These are phyloP conservation scores for Ramichloridium luteum DNA, from an alignment of 2,329 filamentous ascomycete species.

Conservation along the genomic window DNA sequence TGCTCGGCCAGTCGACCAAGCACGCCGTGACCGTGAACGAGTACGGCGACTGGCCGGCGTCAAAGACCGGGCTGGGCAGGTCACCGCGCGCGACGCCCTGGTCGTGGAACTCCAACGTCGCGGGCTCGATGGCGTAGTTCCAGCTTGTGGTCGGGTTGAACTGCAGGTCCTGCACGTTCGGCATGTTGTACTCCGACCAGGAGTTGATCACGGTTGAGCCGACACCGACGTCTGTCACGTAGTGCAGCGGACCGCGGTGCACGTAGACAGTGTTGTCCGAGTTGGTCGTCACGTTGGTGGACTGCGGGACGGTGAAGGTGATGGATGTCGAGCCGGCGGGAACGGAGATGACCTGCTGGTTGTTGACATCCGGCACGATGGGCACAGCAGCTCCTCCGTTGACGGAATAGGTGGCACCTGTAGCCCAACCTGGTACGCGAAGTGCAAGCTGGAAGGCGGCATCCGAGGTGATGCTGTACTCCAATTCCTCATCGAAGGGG, in stretches of 20 bases:
- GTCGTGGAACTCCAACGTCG: slow-evolving; percentile 15
- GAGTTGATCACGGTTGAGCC: too few relatives aligned
- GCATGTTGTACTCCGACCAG: slow-evolving; percentile 15
- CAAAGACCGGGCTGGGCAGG: slow-evolving; percentile 25
- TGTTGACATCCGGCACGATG: slow-evolving; percentile 24
- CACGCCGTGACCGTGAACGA: slow-evolving; percentile 24
- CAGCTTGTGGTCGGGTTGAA: slow-evolving; percentile 23
- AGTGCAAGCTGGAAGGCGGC: slow-evolving; percentile 33
- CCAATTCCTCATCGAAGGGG: slow-evolving; percentile 32
- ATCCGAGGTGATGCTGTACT: slow-evolving; percentile 29
- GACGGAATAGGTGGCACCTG: slow-evolving; percentile 11
- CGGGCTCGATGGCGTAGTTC: slow-evolving; percentile 27
- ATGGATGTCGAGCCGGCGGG: slow-evolving; percentile 24
- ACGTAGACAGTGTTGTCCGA: slow-evolving; percentile 29
- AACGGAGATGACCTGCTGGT: slow-evolving; percentile 29
- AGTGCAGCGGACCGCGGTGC: slow-evolving; percentile 26
- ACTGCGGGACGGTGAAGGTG: slow-evolving; percentile 25
- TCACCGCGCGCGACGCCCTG: slow-evolving; percentile 4
- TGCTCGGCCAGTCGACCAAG: slow-evolving; percentile 26
- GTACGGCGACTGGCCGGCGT: slow-evolving; percentile 21
- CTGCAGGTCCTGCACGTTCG: slow-evolving; percentile 16
- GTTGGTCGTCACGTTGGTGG: slow-evolving; percentile 23
- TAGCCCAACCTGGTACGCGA: slow-evolving; percentile 37
- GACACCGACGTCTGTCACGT: slow-evolving; percentile 25
- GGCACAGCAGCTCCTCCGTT: slow-evolving; percentile 3